A percentile compares a stretch with the other conserved stretches of the same genome.
phyloP scores from a whole-genome alignment of 2,329 filamentous ascomycete genomes.

The Teratosphaeriaceae sp. region DNA sequence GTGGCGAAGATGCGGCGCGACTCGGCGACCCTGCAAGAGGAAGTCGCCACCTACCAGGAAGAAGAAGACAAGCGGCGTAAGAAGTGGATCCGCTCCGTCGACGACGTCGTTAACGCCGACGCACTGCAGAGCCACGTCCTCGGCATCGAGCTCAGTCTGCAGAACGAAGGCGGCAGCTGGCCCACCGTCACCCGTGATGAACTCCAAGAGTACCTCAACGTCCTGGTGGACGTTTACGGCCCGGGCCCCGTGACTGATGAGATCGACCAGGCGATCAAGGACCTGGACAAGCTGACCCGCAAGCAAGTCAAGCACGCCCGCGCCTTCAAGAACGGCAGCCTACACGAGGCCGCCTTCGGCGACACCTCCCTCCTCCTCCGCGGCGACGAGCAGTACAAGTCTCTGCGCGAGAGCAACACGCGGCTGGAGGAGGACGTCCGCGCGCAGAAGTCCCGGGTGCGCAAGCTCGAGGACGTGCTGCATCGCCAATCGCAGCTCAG shows the following conservation, averaged over 20 bases:
- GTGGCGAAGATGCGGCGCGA: slow-evolving; percentile 83
- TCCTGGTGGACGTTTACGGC: slow-evolving; percentile 57
- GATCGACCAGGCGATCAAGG: slow-evolving; percentile 67
- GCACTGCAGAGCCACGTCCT: slow-evolving; percentile 59
- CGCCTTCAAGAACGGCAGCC: slow-evolving; percentile 92
- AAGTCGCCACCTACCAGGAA: slow-evolving; percentile 86
- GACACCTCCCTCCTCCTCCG: slow-evolving; percentile 77
- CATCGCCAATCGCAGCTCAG: slow-evolving; percentile 65
- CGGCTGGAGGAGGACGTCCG: slow-evolving; percentile 58
- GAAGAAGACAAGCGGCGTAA: slow-evolving; percentile 84
- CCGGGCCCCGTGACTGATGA: slow-evolving; percentile 64
- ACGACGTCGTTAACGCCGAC: slow-evolving; percentile 63
- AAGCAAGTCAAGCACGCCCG: slow-evolving; percentile 82
- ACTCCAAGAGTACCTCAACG: slow-evolving; percentile 64
- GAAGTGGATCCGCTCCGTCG: slow-evolving; percentile 84
- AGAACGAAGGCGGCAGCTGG: slow-evolving; percentile 75
- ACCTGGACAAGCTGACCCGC: slow-evolving; percentile 74
- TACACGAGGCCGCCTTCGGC: slow-evolving; percentile 85
- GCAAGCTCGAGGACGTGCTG: slow-evolving; percentile 83
- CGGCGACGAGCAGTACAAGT: slow-evolving; percentile 73
- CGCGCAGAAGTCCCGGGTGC: slow-evolving; percentile 85
- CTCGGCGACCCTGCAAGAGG: slow-evolving; percentile 80
- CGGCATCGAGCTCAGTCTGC: slow-evolving; percentile 77
- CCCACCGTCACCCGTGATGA: slow-evolving; percentile 70
- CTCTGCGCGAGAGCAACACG: slow-evolving; percentile 47